Percentiles rank a stretch among this genome's conserved stretches.
phyloP scores from a whole-genome alignment of 2,329 filamentous ascomycete species.

The Mycocentrospora acerina region DNA sequence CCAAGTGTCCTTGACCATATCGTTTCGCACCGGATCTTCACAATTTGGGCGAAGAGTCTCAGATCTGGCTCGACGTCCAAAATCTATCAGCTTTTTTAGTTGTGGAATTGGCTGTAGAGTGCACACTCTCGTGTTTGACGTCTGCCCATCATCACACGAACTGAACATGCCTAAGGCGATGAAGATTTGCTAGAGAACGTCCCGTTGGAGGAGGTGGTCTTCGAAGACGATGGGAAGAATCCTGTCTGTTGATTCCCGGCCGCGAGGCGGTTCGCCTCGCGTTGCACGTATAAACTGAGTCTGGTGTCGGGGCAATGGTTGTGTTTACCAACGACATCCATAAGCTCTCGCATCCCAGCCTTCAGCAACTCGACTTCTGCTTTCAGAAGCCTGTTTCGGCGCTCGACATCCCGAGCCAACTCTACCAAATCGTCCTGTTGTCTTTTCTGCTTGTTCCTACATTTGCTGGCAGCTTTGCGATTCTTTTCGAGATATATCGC shows the following conservation, averaged over 20 bases:
- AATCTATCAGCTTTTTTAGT: too few relatives aligned
- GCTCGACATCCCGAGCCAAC: conserved; percentile 36
- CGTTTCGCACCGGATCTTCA: neutral
- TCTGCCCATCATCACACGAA: too few relatives aligned
- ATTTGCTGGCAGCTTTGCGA: conserved; percentile 70
- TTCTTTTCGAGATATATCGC: conserved; percentile 63
- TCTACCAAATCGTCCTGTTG: conserved; percentile 54
- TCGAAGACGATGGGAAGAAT: neutral
- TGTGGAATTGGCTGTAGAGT: too few relatives aligned
- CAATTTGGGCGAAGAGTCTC: neutral
- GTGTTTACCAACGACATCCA: conserved; percentile 27
- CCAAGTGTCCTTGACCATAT: conserved; percentile 2
- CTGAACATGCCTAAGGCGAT: too few relatives aligned
- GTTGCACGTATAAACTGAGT: conserved; percentile 27
- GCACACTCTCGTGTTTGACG: too few relatives aligned
- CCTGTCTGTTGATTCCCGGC: neutral
- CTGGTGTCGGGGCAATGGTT: conserved; percentile 25
- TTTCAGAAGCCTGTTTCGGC: conserved; percentile 30
- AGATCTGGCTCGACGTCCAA: too few relatives aligned
- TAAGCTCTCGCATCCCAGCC: conserved; percentile 21
- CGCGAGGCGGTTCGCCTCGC: conserved; percentile 26
- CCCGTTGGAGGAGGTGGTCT: neutral
- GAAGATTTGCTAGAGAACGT: neutral
- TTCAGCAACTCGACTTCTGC: conserved; percentile 29
- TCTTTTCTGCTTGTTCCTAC: conserved; percentile 65